Evolutionary conservation across 352 stramenopile genomes (phyloP).

Genomic region (Blastocystis sp.): DNA sequence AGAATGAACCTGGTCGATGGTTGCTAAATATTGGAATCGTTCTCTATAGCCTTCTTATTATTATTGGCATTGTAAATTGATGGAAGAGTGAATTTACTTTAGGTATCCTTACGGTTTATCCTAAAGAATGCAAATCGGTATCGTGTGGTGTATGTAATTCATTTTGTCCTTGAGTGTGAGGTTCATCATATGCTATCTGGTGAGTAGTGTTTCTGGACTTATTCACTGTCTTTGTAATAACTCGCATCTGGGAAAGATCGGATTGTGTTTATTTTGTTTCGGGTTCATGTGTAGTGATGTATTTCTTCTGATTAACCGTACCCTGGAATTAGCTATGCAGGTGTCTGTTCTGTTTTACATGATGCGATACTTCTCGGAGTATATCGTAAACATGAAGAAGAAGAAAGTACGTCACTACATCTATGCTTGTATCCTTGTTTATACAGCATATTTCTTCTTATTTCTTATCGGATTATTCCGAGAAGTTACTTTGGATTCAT

Average conservation of each 20-base stretch:
- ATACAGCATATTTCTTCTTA: constrained; percentile 27
- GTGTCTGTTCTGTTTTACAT: constrained; percentile 40
- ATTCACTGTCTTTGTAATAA: neutral
- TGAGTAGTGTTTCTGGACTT: constrained; percentile 7
- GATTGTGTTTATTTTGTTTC: neutral
- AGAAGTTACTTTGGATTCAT: neutral
- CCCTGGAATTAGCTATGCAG: constrained; percentile 39
- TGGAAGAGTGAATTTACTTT: neutral
- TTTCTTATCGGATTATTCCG: neutral
- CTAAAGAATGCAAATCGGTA: neutral
- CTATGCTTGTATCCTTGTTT: constrained; percentile 13
- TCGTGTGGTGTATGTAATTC: neutral
- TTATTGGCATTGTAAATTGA: neutral
- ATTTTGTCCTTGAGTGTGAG: neutral
- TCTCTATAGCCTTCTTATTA: constrained; percentile 41
- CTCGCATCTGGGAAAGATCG: neutral
- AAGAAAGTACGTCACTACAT: constrained; percentile 26
- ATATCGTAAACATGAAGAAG: constrained; percentile 54
- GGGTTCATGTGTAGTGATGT: neutral
- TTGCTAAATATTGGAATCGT: neutral
- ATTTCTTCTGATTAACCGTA: constrained; percentile 34
- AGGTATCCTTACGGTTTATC: constrained; percentile 21
- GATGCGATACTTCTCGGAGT: constrained; percentile 61
- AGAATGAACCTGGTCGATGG: neutral
- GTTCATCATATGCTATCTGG: constrained; percentile 47